These are phyloP conservation scores for Warburgia ugandensis DNA, from an alignment of 164 flowering plant species.

Conservation along the genomic window DNA sequence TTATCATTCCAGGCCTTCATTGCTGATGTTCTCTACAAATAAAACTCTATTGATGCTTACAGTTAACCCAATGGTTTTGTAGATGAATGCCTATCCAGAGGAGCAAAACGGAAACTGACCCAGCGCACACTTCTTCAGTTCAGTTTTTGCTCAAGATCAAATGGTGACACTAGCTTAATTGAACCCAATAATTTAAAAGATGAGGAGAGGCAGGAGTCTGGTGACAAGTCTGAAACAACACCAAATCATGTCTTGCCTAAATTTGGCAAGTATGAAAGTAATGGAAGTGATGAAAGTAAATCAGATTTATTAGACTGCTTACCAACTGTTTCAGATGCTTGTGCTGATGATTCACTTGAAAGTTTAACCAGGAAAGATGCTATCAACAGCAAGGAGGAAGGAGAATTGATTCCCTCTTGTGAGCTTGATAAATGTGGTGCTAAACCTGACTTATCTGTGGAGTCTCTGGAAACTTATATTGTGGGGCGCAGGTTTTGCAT, in stretches of 20 bases:
- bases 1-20: too few relatives aligned
- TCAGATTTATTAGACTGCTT: background rate
- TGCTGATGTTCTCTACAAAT: too few relatives aligned
- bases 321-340: constrained; percentile 1
- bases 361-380: constrained; percentile 6
- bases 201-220: background rate
- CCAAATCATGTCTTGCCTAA: background rate
- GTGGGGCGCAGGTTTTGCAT: constrained; percentile 72
- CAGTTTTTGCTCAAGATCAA: constrained; percentile 36
- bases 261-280: constrained; percentile 15
- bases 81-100: constrained; percentile 71
- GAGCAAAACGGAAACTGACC: constrained; percentile 64
- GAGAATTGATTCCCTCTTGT: background rate
- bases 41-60: too few relatives aligned
- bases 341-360: constrained; percentile 14
- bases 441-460: constrained; percentile 20
- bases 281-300: background rate
- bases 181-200: constrained; percentile 14
- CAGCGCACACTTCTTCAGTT: constrained; percentile 77
- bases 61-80: too few relatives aligned
- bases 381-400: constrained; percentile 8
- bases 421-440: constrained; percentile 9
- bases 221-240: constrained; percentile 3
- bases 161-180: constrained; percentile 15
- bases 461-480: constrained; percentile 51